Evolutionary conservation across 2,329 filamentous ascomycete genomes (phyloP).

Genomic region (Talaromyces sp.): DNA sequence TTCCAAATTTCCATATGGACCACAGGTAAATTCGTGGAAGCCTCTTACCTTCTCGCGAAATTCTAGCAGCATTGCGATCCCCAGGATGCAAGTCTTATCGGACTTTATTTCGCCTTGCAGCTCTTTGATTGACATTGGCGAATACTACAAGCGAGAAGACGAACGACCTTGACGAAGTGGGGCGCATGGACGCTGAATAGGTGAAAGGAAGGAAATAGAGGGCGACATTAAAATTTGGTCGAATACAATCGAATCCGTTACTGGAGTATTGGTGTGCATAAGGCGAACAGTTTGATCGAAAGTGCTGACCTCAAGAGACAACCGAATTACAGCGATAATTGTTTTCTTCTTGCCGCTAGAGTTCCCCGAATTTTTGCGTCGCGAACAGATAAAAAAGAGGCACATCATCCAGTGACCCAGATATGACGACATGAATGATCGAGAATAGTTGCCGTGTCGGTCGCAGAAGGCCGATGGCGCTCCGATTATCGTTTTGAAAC

Average conservation of each 20-base stretch:
- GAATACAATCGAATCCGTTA: slow-evolving; percentile 49
- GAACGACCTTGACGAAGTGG: slow-evolving; percentile 23
- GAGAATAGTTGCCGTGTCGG: slow-evolving; percentile 36
- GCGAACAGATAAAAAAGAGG: slow-evolving; percentile 42
- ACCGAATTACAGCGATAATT: slow-evolving; percentile 51
- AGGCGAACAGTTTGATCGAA: slow-evolving; percentile 37
- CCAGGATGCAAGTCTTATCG: slow-evolving; percentile 7
- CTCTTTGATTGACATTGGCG: slow-evolving; percentile 12
- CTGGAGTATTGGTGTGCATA: slow-evolving; percentile 38
- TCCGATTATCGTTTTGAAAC: slow-evolving; percentile 40
- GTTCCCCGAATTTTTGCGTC: slow-evolving; percentile 38
- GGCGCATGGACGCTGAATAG: slow-evolving; percentile 12
- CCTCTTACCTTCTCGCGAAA: slow-evolving; percentile 8
- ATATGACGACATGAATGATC: slow-evolving; percentile 36
- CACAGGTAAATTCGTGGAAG: slow-evolving; percentile 2
- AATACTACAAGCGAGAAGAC: slow-evolving; percentile 31
- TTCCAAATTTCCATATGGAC: not conserved
- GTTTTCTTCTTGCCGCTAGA: slow-evolving; percentile 46
- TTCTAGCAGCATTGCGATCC: slow-evolving; percentile 1
- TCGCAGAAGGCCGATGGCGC: slow-evolving; percentile 36
- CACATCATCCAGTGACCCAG: slow-evolving; percentile 42
- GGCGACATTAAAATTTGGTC: slow-evolving; percentile 25
- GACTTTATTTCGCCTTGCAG: slow-evolving; percentile 15
- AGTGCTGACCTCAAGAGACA: slow-evolving; percentile 48
- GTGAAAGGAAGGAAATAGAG: slow-evolving; percentile 19